Percentiles rank a stretch among this genome's conserved stretches.
Conservation (phyloP, 176 grass and related monocot genomes). For the Calamus simplicifolius region DNA sequence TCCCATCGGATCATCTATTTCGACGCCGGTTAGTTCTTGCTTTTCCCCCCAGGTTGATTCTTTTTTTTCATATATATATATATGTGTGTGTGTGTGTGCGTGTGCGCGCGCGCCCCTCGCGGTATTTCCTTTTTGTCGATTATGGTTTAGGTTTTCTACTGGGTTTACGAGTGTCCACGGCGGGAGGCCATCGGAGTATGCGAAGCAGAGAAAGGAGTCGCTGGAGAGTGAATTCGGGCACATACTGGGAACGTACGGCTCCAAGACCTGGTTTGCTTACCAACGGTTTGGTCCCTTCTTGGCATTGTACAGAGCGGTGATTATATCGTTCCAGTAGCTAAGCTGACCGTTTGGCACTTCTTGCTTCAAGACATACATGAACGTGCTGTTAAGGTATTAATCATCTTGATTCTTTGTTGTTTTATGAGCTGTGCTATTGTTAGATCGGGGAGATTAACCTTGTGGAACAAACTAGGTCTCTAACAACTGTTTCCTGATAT, state of each 20-base stretch:
- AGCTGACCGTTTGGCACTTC: constrained; percentile 83
- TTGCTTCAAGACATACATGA: constrained; percentile 41
- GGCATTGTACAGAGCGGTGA: constrained; percentile 73
- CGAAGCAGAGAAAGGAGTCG: constrained; percentile 77
- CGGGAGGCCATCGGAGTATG: constrained; percentile 78
- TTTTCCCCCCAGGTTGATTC: no score
- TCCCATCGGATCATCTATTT: no score
- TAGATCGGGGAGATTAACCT: no score
- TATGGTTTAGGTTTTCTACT: constrained; percentile 43
- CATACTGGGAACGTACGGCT: constrained; percentile 58
- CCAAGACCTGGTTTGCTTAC: constrained; percentile 53
- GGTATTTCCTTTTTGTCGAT: neutral
- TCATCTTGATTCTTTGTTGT: neutral
- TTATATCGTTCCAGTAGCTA: constrained; percentile 81
- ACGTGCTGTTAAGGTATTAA: constrained; percentile 65
- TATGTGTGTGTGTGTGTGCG: no score
- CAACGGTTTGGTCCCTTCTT: constrained; percentile 72
- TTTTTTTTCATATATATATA: no score
- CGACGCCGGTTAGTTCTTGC: no score
- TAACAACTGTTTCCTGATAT: no score
- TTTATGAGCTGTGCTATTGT: no score
- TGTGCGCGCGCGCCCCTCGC: no score
- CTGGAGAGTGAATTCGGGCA: constrained; percentile 71
- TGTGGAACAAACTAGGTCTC: no score
- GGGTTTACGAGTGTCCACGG: constrained; percentile 84